Evolutionary conservation across 2,329 filamentous ascomycete species (phyloP).

Genomic region (Apiospora hydei): DNA sequence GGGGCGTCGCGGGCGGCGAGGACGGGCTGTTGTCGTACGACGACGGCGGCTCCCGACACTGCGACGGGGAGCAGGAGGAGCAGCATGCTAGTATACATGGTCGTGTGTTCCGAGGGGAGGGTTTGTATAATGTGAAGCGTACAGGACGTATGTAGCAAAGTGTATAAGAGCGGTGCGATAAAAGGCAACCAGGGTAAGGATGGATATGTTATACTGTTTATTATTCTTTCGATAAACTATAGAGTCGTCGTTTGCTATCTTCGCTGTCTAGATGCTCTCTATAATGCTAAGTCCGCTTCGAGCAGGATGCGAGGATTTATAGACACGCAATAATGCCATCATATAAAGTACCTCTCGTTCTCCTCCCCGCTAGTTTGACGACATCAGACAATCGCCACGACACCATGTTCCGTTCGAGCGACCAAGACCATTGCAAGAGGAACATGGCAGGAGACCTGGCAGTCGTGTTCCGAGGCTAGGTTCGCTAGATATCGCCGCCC

Average conservation of each 20-base stretch:
- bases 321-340: neutral
- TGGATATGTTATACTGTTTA: neutral
- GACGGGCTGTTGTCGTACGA: neutral
- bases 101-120: neutral
- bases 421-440: too few species aligned
- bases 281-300: neutral
- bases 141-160: neutral
- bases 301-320: neutral
- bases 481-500: neutral
- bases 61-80: conserved; percentile 34
- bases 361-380: neutral
- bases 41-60: conserved; percentile 28
- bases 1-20: conserved; percentile 33
- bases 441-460: neutral
- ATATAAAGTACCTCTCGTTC: neutral
- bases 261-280: neutral
- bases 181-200: neutral
- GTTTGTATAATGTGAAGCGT: neutral
- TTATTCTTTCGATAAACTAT: neutral
- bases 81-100: conserved; percentile 14
- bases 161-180: neutral
- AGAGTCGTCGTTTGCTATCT: neutral
- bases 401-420: neutral
- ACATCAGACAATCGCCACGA: neutral
- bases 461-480: neutral